Conservation (phyloP, 1,139 yeast species). For the Taphrina sp. region DNA sequence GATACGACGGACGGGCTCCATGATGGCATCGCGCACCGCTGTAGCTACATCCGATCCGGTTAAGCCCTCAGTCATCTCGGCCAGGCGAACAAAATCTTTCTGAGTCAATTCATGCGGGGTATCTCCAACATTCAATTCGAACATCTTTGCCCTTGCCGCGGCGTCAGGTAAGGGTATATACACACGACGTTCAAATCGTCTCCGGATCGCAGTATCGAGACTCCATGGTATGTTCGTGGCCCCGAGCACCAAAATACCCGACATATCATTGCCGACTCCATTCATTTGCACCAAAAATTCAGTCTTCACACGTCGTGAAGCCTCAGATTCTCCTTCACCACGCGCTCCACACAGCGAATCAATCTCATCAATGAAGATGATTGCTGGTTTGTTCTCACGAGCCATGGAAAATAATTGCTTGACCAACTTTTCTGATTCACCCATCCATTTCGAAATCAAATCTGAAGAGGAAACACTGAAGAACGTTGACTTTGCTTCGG, state of each 20-base stretch:
- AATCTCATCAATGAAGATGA: slow-evolving; percentile 94
- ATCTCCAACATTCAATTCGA: slow-evolving; percentile 85
- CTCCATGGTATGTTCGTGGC: slow-evolving; percentile 99
- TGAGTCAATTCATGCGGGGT: slow-evolving; percentile 78
- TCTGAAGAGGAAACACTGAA: slow-evolving; percentile 94
- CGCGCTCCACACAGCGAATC: slow-evolving; percentile 98
- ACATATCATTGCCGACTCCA: slow-evolving; percentile 94
- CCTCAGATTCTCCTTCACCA: slow-evolving; percentile 98
- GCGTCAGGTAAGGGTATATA: slow-evolving; percentile 92
- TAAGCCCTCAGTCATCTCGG: slow-evolving; percentile 94
- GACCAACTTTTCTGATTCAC: slow-evolving; percentile 74
- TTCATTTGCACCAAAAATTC: slow-evolving; percentile 97
- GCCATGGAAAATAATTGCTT: slow-evolving; percentile 95
- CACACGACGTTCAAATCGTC: slow-evolving; percentile 84
- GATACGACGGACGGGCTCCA: slow-evolving; percentile 95
- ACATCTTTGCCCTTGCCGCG: slow-evolving; percentile 89
- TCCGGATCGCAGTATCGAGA: slow-evolving; percentile 92
- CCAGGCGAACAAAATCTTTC: slow-evolving; percentile 73
- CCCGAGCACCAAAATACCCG: slow-evolving; percentile 90
- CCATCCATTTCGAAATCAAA: slow-evolving; percentile 98
- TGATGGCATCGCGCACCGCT: slow-evolving; percentile 92
- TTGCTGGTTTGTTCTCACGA: slow-evolving; percentile 89
- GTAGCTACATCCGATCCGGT: slow-evolving; percentile 98
- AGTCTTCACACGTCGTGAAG: slow-evolving; percentile 91
- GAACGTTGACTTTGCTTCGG: slow-evolving; percentile 95